Evolutionary conservation across 768 basidiomycete species (phyloP).

Genomic region (Podaxis sp.): DNA sequence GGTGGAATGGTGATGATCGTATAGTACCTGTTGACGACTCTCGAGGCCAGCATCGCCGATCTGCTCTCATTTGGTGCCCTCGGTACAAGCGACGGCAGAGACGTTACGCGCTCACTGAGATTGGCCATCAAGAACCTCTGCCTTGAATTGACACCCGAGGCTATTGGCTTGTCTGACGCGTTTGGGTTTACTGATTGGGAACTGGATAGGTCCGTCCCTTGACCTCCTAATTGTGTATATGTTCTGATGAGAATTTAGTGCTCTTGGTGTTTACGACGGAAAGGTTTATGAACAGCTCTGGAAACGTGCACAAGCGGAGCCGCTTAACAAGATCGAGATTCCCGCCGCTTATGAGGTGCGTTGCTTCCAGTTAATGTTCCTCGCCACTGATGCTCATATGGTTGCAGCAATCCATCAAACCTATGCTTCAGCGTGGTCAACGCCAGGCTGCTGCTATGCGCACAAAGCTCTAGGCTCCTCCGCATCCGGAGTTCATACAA

Average conservation of each 20-base stretch:
- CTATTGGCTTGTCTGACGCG: conserved; percentile 67
- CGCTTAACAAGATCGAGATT: conserved; percentile 53
- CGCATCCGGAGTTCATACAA: not conserved
- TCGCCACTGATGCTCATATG: not conserved
- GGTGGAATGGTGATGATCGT: not conserved
- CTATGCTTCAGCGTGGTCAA: conserved; percentile 50
- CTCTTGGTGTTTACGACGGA: conserved; percentile 63
- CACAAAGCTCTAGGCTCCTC: conserved; percentile 1
- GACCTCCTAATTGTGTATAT: not conserved
- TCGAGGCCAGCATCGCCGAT: conserved; percentile 57
- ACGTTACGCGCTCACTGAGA: conserved; percentile 51
- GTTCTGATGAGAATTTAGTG: conserved; percentile 33
- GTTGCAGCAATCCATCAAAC: conserved; percentile 48
- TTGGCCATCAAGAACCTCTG: conserved; percentile 50
- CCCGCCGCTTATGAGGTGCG: conserved; percentile 58
- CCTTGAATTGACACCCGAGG: conserved; percentile 55
- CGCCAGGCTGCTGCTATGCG: conserved; percentile 25
- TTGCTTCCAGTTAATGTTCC: not conserved
- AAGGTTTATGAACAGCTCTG: conserved; percentile 69
- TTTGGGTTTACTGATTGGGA: conserved; percentile 80
- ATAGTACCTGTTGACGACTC: conserved; percentile 61
- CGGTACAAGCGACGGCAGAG: conserved; percentile 23
- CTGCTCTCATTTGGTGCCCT: conserved; percentile 57
- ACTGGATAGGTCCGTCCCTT: conserved; percentile 52
- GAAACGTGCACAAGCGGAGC: conserved; percentile 56